phyloP scores from a whole-genome alignment of 2,329 filamentous ascomycete species.

The Talaromyces sp. region DNA sequence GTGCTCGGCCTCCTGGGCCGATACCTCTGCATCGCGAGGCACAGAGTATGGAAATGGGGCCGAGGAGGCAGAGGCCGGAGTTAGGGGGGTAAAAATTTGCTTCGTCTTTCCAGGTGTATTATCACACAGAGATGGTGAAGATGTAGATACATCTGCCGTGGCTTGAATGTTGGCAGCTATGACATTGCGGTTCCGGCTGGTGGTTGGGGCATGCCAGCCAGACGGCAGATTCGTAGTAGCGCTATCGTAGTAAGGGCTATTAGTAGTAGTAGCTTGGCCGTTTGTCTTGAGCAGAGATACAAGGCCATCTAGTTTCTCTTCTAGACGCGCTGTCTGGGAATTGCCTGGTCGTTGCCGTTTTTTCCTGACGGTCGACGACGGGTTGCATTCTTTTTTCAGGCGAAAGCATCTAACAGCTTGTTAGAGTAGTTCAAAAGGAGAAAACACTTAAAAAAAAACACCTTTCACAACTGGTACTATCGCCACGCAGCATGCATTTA shows the following conservation, averaged over 20 bases:
- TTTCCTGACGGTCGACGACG: conserved; percentile 30
- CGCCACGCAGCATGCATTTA: conserved; percentile 17
- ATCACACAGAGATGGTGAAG: neutral
- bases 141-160: neutral
- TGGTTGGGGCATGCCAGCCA: neutral
- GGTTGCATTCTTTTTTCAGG: conserved; percentile 38
- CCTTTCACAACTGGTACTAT: conserved; percentile 15
- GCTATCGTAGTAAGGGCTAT: neutral
- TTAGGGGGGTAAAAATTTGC: neutral
- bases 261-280: neutral
- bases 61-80: neutral
- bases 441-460: neutral
- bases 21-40: conserved; percentile 12
- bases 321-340: conserved; percentile 19
- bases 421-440: neutral
- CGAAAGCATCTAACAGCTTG: conserved; percentile 34
- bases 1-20: conserved; percentile 35
- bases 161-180: neutral
- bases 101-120: neutral
- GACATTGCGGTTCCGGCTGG: neutral
- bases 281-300: conserved; percentile 23
- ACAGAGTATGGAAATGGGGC: conserved; percentile 4
- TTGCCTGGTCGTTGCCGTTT: conserved; percentile 14
- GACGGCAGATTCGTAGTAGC: neutral
- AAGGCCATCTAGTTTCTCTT: conserved; percentile 24